Evolutionary conservation across 495 filamentous ascomycete genomes (phyloP).

Genomic region (Astrothelium subdiscretum): DNA sequence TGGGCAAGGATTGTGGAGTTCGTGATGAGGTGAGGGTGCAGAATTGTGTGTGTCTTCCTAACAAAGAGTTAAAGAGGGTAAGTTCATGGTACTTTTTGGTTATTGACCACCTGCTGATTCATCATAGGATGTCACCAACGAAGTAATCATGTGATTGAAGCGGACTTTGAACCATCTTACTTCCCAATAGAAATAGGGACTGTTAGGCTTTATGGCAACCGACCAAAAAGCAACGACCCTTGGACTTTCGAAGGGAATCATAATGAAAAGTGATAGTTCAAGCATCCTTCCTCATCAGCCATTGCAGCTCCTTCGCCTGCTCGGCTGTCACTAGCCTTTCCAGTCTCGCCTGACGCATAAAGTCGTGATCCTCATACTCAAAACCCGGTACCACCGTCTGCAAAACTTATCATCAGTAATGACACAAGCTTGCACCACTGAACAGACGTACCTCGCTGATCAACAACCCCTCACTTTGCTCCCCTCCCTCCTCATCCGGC

Average conservation of each 20-base stretch:
- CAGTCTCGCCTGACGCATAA: constrained; percentile 36
- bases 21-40: constrained; percentile 93
- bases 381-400: constrained; percentile 54
- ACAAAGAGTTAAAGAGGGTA: constrained; percentile 97
- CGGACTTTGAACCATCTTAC: no score
- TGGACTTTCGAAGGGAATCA: no score
- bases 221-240: no score
- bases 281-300: constrained; percentile 33
- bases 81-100: constrained; percentile 27
- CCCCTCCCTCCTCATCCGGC: constrained; percentile 31
- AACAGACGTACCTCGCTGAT: constrained; percentile 44
- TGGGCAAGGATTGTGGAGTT: constrained; percentile 93
- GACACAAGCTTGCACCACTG: not conserved
- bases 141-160: constrained; percentile 82
- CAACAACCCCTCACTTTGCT: constrained; percentile 36
- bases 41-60: constrained; percentile 96
- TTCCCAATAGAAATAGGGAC: not conserved
- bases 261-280: not conserved
- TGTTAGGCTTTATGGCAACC: no score
- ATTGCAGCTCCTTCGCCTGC: constrained; percentile 36
- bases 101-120: constrained; percentile 27
- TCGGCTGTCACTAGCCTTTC: constrained; percentile 35
- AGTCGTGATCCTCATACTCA: constrained; percentile 53
- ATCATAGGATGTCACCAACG: constrained; percentile 72
- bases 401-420: not conserved